Evolutionary conservation across 2,329 filamentous ascomycete genomes (phyloP), one percentile per base, ranked within the genome.

Genomic region (Alternaria rosae): DNA sequence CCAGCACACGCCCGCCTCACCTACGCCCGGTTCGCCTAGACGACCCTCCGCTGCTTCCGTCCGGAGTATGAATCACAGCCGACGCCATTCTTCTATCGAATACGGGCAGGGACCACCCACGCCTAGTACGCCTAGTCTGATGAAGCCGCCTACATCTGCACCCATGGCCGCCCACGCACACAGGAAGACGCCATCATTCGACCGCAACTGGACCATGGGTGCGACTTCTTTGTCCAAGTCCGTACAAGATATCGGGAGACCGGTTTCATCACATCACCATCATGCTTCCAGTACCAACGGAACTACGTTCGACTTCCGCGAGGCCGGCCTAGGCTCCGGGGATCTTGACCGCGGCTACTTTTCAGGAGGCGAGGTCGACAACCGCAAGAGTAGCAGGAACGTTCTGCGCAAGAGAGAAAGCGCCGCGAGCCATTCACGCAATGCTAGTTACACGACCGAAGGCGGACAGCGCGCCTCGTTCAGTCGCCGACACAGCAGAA

Each of bases 301-400:
- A 13, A 67, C 70, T 8, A 62, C 70, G 4, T 73, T 73, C 32
- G 71, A 75, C 30, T 57, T 54, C 6, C 66, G 69, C 44, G 77
- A 78, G 51, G 66, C 61, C 35, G 76, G 70, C 41, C 62, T 79
- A 76, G 70, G 50, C 65, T 74, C 74, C 30, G 35, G 54, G 2
- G 92, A 96, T 63, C 79, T 92, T 15, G 95, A 98, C 72, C 88
- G 93, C 35, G 94, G 94, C 23, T 98, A 98, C 78, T 97, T 97
- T 75, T 97, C 94, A 8, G 93, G 94, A 4, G 91, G 91, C 15
- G 94, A 98, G 73, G 84, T 89, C 11, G 93, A 97, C 66, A 87
- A 87, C 44, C 88, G 91, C 60, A 89, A 87, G 70, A 80, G 77
- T 53, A 87, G 77, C 53, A 87, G 92, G 47, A 96, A 93, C 75